Conservation (phyloP, 768 basidiomycete species). For the Botryobasidium botryosum region DNA sequence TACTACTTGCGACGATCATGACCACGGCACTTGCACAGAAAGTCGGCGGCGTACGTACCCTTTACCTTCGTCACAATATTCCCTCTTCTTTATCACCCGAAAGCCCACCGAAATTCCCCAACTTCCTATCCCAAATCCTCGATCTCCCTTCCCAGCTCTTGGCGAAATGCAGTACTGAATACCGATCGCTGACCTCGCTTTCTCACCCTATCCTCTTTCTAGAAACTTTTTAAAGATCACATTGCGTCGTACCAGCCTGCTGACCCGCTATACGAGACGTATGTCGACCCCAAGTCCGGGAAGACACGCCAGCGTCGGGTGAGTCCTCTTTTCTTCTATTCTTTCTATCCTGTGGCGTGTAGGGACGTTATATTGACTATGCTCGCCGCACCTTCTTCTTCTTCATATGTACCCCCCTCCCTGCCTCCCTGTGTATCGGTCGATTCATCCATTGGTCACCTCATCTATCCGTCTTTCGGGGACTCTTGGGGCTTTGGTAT, state of each 20-base stretch:
- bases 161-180: too few species aligned
- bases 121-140: too few species aligned
- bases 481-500: background rate
- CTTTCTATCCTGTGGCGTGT: background rate
- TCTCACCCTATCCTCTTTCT: too few species aligned
- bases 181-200: too few species aligned
- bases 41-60: slow-evolving; percentile 11
- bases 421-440: background rate
- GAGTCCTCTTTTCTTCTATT: slow-evolving; percentile 11
- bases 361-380: background rate
- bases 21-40: slow-evolving; percentile 10
- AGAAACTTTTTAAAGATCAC: slow-evolving; percentile 44
- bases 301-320: slow-evolving; percentile 43
- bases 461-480: too few species aligned
- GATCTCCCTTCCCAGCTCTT: too few species aligned
- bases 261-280: slow-evolving; percentile 60
- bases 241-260: slow-evolving; percentile 47
- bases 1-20: slow-evolving; percentile 5
- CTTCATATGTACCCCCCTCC: background rate
- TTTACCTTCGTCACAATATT: background rate
- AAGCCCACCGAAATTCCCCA: too few species aligned
- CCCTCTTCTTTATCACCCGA: background rate
- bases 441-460: too few species aligned
- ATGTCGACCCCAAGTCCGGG: slow-evolving; percentile 37
- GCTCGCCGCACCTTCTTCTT: background rate